phyloP scores from a whole-genome alignment of 2,329 filamentous ascomycete species.

The Cordyceps javanica region DNA sequence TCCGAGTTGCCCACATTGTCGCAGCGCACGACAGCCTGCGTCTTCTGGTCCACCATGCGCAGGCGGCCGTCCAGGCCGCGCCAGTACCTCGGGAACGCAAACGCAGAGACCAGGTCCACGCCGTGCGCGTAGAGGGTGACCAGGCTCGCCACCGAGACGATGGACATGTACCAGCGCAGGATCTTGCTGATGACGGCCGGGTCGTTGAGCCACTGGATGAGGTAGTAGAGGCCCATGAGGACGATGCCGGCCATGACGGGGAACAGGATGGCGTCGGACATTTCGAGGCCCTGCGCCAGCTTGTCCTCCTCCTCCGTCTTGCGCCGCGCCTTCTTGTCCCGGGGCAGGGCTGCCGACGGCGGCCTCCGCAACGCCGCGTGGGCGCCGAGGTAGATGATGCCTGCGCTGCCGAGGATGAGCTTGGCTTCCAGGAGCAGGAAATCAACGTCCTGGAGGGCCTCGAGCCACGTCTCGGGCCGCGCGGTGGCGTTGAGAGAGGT shows the following conservation, averaged over 20 bases:
- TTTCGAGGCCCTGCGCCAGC: conserved; percentile 44
- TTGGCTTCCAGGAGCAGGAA: conserved; percentile 41
- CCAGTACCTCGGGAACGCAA: conserved; percentile 72
- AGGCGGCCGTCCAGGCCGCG: conserved; percentile 35
- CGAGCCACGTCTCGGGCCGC: conserved; percentile 24
- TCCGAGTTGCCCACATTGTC: conserved; percentile 27
- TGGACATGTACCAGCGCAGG: conserved; percentile 75
- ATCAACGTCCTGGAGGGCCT: conserved; percentile 29
- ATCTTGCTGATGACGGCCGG: conserved; percentile 76
- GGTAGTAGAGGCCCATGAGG: conserved; percentile 72
- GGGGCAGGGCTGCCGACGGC: conserved; percentile 63
- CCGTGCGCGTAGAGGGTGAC: conserved; percentile 67
- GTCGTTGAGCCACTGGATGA: conserved; percentile 85
- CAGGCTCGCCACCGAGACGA: conserved; percentile 72
- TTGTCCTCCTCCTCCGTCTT: conserved; percentile 46
- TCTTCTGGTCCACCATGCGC: conserved; percentile 38
- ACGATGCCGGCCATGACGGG: conserved; percentile 69
- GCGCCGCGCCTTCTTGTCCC: conserved; percentile 37
- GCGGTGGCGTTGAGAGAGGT: conserved; percentile 20
- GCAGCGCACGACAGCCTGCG: conserved; percentile 32
- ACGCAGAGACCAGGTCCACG: conserved; percentile 55
- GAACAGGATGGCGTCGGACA: conserved; percentile 77
- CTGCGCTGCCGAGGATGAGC: conserved; percentile 60
- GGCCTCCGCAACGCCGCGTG: conserved; percentile 82
- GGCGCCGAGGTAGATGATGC: conserved; percentile 77